Percentiles rank a stretch among this genome's conserved stretches.
These are phyloP conservation scores for Ramaria sp. DNA, from an alignment of 768 basidiomycete species.

Conservation along the genomic window DNA sequence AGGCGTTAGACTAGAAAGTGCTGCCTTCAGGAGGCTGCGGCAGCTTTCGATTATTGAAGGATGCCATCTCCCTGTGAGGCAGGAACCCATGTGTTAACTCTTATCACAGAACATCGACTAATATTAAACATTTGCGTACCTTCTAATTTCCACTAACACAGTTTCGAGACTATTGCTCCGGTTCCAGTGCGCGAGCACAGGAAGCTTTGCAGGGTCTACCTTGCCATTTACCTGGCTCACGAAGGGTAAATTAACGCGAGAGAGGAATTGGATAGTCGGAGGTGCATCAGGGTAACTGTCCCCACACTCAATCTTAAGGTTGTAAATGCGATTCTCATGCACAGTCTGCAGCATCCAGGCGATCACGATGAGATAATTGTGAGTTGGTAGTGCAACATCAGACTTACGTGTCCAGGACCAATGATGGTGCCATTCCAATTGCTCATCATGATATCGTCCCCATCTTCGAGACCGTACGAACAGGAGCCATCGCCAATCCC, in stretches of 20 bases:
- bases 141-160: slow-evolving; percentile 85
- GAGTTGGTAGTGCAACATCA: neutral
- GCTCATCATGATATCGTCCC: slow-evolving; percentile 95
- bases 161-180: slow-evolving; percentile 74
- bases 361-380: slow-evolving; percentile 9
- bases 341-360: slow-evolving; percentile 52
- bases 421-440: slow-evolving; percentile 99
- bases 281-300: slow-evolving; percentile 63
- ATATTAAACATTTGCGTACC: slow-evolving; percentile 29
- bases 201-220: slow-evolving; percentile 64
- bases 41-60: slow-evolving; percentile 82
- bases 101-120: neutral
- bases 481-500: slow-evolving; percentile 97
- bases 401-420: slow-evolving; percentile 88
- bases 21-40: slow-evolving; percentile 91
- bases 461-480: slow-evolving; percentile 91
- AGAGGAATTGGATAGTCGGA: slow-evolving; percentile 77
- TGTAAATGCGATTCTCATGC: slow-evolving; percentile 98
- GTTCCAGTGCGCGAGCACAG: slow-evolving; percentile 66
- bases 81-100: neutral
- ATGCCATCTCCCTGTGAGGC: slow-evolving; percentile 78
- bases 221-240: slow-evolving; percentile 65
- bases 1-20: slow-evolving; percentile 33
- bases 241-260: slow-evolving; percentile 88
- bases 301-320: slow-evolving; percentile 81